Evolutionary conservation across 2,329 filamentous ascomycete species (phyloP), one percentile per base, ranked within the genome.

Genomic region (Colletotrichum falcatum): DNA sequence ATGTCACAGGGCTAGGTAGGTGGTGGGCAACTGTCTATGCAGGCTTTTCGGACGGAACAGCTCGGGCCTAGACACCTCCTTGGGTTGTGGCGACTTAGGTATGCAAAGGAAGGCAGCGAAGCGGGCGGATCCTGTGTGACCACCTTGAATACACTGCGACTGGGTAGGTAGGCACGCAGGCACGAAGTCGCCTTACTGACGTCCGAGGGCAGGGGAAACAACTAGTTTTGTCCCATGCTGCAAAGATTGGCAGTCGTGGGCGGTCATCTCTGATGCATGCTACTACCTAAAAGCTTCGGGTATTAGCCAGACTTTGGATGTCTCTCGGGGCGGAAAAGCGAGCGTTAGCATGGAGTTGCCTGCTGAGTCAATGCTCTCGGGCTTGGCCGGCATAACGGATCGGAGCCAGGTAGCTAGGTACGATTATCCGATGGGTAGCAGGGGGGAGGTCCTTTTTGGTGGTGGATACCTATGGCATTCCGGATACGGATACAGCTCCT

Each of bases 1-100:
- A n/a, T n/a, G n/a, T n/a, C n/a, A n/a, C n/a, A n/a, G n/a, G n/a
- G n/a, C n/a, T n/a, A n/a, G n/a, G n/a, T n/a, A n/a, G n/a, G n/a
- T n/a, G n/a, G n/a, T n/a, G n/a, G n/a, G n/a, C n/a, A n/a, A n/a
- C n/a, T 37, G 39, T 20, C 18, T 2, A 5, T 5, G 37, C 5
- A 62, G 66, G 67, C 63, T 70, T 70, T 67, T 67, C 42, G 67
- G 60, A 60, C 60, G 67, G 67, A 54, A 64, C 30, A 70, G 64
- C 53, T 51, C 28, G 51, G 63, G 51, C 53, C 67, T 66, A 62
- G 63, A 70, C 63, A 44, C 46, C 51, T 58, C 46, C 51, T 58
- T n/a, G 23, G 46, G 63, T 35, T 26, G 58, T 70, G 67, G 64
- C 67, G 37, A 70, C 26, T 62, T 59, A n/a, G n/a, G n/a, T n/a